A percentile compares a stretch with the other conserved stretches of the same genome.
phyloP scores from a whole-genome alignment of 768 basidiomycete genomes.

The Cubamyces sp. region DNA sequence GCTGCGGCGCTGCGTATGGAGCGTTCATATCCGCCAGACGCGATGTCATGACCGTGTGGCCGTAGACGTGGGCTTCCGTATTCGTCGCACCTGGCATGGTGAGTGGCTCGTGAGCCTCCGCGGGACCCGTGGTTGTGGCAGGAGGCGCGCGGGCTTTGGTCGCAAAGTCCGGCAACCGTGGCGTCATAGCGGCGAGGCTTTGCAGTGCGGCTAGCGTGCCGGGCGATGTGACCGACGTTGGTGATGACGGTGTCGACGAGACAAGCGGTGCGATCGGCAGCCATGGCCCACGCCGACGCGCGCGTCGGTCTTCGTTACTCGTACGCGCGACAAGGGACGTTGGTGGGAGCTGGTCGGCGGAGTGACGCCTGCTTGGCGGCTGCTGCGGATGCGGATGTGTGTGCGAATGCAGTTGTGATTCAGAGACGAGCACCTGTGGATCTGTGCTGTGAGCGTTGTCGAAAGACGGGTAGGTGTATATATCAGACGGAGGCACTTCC shows the following conservation, averaged over 20 bases:
- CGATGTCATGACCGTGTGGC: conserved; percentile 5
- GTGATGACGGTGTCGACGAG: conserved; percentile 18
- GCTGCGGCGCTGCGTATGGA: neutral
- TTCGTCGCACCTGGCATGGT: neutral
- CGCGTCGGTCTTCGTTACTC: conserved; percentile 22
- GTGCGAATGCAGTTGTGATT: neutral
- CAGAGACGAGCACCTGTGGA: conserved; percentile 6
- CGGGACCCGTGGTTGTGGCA: neutral
- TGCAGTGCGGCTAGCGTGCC: conserved; percentile 28
- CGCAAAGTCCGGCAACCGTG: conserved; percentile 28
- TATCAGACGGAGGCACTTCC: conserved; percentile 24
- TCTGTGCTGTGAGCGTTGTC: conserved; percentile 12
- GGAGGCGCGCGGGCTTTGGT: conserved; percentile 16
- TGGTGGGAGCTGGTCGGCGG: conserved; percentile 16
- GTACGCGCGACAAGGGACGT: conserved; percentile 23
- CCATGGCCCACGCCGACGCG: conserved; percentile 27
- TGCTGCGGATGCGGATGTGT: no score
- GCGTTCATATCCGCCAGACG: neutral
- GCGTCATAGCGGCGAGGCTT: conserved; percentile 28
- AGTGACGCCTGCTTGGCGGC: conserved; percentile 14
- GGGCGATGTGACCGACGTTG: conserved; percentile 19
- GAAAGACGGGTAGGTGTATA: conserved; percentile 26
- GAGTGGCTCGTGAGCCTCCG: conserved; percentile 9
- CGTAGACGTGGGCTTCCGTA: conserved; percentile 6
- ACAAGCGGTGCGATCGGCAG: conserved; percentile 21